phyloP scores from a whole-genome alignment of 768 basidiomycete genomes.

The Tubosaeta sp. region DNA sequence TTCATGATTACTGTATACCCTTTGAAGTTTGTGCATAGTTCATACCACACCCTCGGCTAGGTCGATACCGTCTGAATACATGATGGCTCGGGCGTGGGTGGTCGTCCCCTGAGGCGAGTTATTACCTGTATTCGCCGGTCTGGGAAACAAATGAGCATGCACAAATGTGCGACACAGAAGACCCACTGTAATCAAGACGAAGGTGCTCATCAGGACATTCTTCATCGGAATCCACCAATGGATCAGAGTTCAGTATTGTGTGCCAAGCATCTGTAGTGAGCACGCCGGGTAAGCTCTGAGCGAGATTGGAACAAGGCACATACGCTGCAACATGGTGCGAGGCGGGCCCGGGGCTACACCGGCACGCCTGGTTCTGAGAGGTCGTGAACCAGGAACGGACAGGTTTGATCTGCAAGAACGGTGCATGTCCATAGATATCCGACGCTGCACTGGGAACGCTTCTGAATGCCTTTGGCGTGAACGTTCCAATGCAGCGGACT shows the following conservation, averaged over 20 bases:
- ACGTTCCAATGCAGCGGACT: constrained; percentile 20
- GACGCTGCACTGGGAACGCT: constrained; percentile 20
- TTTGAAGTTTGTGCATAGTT: constrained; percentile 20
- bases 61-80: constrained; percentile 8
- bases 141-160: constrained; percentile 23
- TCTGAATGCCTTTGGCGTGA: constrained; percentile 25
- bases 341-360: constrained; percentile 30
- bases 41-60: constrained; percentile 2
- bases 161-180: constrained; percentile 1
- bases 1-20: constrained; percentile 23
- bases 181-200: constrained; percentile 61
- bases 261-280: constrained; percentile 65
- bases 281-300: constrained; percentile 4
- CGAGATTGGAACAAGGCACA: constrained; percentile 18
- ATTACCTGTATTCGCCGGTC: constrained; percentile 61
- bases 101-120: constrained; percentile 50
- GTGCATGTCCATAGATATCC: constrained; percentile 24
- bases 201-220: constrained; percentile 61
- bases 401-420: constrained; percentile 21
- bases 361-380: constrained; percentile 23
- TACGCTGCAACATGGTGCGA: constrained; percentile 66
- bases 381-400: constrained; percentile 18
- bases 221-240: constrained; percentile 74
- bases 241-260: constrained; percentile 59
- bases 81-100: constrained; percentile 52